phyloP scores from a whole-genome alignment of 768 basidiomycete species.

The Lentinula aciculospora region DNA sequence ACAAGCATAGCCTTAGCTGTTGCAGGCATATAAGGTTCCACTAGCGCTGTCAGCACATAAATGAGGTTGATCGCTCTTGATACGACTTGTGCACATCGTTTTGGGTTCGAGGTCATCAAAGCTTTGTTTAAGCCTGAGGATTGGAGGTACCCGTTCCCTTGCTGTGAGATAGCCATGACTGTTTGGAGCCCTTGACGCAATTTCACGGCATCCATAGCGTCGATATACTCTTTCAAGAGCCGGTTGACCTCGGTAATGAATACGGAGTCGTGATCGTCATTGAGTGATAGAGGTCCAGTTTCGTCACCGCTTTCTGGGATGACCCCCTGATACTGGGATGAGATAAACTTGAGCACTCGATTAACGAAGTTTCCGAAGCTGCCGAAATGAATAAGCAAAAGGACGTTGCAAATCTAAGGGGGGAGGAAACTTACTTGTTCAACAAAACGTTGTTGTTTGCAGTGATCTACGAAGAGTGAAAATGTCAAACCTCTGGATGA shows the following conservation, averaged over 20 bases:
- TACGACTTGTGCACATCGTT: slow-evolving; percentile 86
- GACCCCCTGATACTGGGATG: slow-evolving; percentile 73
- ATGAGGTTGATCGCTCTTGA: slow-evolving; percentile 90
- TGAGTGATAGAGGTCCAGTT: slow-evolving; percentile 63
- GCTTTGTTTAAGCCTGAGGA: slow-evolving; percentile 88
- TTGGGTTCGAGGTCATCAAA: slow-evolving; percentile 73
- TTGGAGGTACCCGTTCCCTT: slow-evolving; percentile 94
- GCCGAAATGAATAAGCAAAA: background rate
- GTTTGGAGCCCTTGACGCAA: slow-evolving; percentile 82
- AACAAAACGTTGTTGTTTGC: slow-evolving; percentile 91
- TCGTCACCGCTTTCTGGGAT: slow-evolving; percentile 76
- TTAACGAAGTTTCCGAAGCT: slow-evolving; percentile 99
- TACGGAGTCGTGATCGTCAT: slow-evolving; percentile 60
- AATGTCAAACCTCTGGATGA: background rate
- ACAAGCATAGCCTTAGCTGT: slow-evolving; percentile 74
- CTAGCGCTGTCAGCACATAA: slow-evolving; percentile 77
- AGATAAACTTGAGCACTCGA: slow-evolving; percentile 86
- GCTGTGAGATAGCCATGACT: slow-evolving; percentile 84
- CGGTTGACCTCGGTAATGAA: slow-evolving; percentile 80
- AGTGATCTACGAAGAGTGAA: slow-evolving; percentile 52
- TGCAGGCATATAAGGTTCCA: slow-evolving; percentile 96
- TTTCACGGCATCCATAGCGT: slow-evolving; percentile 89
- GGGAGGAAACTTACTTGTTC: slow-evolving; percentile 61
- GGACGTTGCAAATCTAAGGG: background rate
- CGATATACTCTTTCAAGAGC: slow-evolving; percentile 73